These are phyloP conservation scores for Bretziella fagacearum DNA, from an alignment of 2,329 filamentous ascomycete species.

Conservation along the genomic window DNA sequence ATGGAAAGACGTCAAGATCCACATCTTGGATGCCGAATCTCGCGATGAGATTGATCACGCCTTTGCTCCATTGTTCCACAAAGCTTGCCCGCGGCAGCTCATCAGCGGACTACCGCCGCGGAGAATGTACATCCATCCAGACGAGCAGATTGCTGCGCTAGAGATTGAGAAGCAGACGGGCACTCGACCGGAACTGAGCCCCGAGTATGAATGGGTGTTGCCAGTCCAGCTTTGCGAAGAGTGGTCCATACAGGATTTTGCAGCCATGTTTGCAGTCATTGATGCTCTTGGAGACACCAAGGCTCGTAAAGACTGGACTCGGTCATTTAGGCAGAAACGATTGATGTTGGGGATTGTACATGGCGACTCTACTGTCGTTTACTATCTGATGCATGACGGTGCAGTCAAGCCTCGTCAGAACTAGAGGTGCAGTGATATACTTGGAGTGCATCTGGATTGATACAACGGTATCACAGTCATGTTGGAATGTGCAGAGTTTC, in stretches of 20 bases:
- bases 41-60: conserved; percentile 2
- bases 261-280: conserved; percentile 51
- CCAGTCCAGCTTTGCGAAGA: conserved; percentile 57
- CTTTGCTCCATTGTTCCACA: conserved; percentile 8
- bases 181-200: conserved; percentile 28
- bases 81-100: conserved; percentile 32
- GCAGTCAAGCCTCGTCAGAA: conserved; percentile 76
- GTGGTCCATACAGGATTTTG: conserved; percentile 50
- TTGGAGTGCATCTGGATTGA: neutral
- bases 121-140: conserved; percentile 61
- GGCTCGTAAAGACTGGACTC: conserved; percentile 24
- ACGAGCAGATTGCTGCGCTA: conserved; percentile 61
- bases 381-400: conserved; percentile 75
- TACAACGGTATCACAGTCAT: too few species aligned
- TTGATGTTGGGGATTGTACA: conserved; percentile 59
- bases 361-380: conserved; percentile 67
- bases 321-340: conserved; percentile 41
- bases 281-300: conserved; percentile 19
- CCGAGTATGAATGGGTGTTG: conserved; percentile 59
- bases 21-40: conserved; percentile 24
- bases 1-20: conserved; percentile 46
- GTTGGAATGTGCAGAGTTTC: too few species aligned
- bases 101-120: conserved; percentile 57
- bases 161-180: conserved; percentile 38
- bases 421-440: conserved; percentile 23